A percentile compares a stretch with the other conserved stretches of the same genome.
Evolutionary conservation across 1,284 basidiomycete genomes (phyloP).

Genomic region (Cerrena zonata): DNA sequence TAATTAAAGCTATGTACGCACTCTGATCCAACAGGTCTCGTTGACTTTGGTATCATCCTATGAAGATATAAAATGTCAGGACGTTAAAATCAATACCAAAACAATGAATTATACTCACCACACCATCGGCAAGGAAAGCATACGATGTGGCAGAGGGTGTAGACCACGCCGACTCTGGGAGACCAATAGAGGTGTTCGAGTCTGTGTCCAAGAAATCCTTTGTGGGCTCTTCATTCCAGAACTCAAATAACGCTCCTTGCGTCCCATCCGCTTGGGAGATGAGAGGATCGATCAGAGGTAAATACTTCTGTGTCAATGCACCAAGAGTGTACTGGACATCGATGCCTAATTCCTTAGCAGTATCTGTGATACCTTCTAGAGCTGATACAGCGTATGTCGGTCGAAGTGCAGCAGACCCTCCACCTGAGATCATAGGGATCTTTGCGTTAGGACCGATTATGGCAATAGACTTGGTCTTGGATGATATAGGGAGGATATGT

Average conservation of each 20-base stretch:
- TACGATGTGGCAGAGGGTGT: slow-evolving; percentile 33
- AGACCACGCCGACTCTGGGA: slow-evolving; percentile 55
- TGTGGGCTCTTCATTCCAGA: slow-evolving; percentile 50
- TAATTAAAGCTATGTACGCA: slow-evolving; percentile 28
- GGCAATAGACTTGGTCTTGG: slow-evolving; percentile 49
- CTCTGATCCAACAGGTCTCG: slow-evolving; percentile 19
- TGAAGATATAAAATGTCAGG: too few relatives aligned
- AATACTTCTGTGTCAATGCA: slow-evolving; percentile 36
- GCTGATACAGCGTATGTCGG: slow-evolving; percentile 66
- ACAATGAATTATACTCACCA: slow-evolving; percentile 37
- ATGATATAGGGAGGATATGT: slow-evolving; percentile 48
- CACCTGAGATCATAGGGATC: slow-evolving; percentile 58
- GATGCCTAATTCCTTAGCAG: slow-evolving; percentile 37
- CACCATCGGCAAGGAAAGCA: slow-evolving; percentile 14
- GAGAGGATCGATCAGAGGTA: slow-evolving; percentile 25
- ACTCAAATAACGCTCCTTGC: slow-evolving; percentile 34
- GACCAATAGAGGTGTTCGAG: slow-evolving; percentile 35
- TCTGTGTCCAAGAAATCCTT: slow-evolving; percentile 50
- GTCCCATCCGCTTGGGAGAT: slow-evolving; percentile 1
- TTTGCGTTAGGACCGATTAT: slow-evolving; percentile 74
- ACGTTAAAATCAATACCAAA: slow-evolving; percentile 39
- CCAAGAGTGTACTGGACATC: slow-evolving; percentile 56
- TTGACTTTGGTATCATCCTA: slow-evolving; percentile 47
- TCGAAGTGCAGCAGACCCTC: slow-evolving; percentile 67
- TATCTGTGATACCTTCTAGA: slow-evolving; percentile 55